These are phyloP conservation scores for Adansonia digitata DNA, from an alignment of 345 rosid species.

Conservation along the genomic window DNA sequence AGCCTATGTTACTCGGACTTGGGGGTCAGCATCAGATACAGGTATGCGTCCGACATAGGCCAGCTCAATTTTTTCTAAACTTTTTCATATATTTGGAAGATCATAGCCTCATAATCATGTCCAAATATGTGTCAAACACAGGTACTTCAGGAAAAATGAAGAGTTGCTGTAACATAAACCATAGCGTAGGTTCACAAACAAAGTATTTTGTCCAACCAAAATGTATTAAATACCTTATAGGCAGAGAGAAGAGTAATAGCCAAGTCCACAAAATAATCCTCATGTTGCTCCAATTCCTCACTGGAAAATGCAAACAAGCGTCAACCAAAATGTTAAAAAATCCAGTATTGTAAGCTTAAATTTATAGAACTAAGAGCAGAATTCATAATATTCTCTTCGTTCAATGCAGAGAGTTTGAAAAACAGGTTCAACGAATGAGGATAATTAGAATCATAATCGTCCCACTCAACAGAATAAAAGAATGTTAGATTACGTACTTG, in stretches of 20 bases:
- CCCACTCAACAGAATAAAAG: not conserved
- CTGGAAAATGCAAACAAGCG: conserved; percentile 38
- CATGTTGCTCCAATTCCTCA: conserved; percentile 82
- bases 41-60: no score
- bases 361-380: not conserved
- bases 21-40: no score
- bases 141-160: no score
- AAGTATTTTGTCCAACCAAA: not conserved
- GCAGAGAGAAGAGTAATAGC: conserved; percentile 60
- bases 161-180: no score
- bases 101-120: no score
- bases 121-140: no score
- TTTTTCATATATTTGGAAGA: no score
- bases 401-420: not conserved
- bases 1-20: no score
- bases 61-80: no score
- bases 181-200: not conserved
- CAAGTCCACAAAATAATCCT: conserved; percentile 61
- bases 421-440: no score
- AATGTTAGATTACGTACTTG: conserved; percentile 25
- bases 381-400: not conserved
- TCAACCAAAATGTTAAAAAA: not conserved
- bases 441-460: not conserved
- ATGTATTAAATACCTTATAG: conserved; percentile 53
- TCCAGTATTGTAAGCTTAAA: not conserved